A percentile compares a stretch with the other conserved stretches of the same genome.
phyloP scores from a whole-genome alignment of 2,329 filamentous ascomycete species.

The Cladophialophora carrionii region DNA sequence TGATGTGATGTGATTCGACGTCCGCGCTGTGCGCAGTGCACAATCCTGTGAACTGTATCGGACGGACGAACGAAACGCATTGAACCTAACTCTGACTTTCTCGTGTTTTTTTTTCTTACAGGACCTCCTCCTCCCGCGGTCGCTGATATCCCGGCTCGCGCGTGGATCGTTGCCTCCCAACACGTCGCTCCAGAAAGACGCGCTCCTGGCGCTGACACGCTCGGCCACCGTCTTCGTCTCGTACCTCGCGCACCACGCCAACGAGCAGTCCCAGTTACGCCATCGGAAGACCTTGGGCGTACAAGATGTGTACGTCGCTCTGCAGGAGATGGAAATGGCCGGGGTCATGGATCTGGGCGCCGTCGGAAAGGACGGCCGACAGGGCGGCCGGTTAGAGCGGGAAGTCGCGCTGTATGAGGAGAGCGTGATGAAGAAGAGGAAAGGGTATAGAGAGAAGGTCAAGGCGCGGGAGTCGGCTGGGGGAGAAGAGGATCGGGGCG shows the following conservation, averaged over 20 bases:
- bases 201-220: constrained; percentile 65
- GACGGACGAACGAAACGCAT: background rate
- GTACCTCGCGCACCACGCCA: constrained; percentile 58
- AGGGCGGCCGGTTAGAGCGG: constrained; percentile 61
- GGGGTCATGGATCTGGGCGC: constrained; percentile 33
- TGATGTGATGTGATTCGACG: too few relatives aligned
- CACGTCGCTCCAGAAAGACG: constrained; percentile 68
- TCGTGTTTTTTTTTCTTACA: constrained; percentile 38
- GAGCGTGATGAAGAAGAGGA: constrained; percentile 43
- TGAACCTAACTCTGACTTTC: background rate
- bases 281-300: constrained; percentile 66
- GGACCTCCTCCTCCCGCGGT: constrained; percentile 66
- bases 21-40: background rate
- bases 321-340: constrained; percentile 63
- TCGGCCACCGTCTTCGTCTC: constrained; percentile 69
- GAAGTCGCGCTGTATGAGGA: constrained; percentile 58
- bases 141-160: constrained; percentile 63
- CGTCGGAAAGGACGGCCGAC: constrained; percentile 45
- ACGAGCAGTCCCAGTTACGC: constrained; percentile 55
- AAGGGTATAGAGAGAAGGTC: constrained; percentile 43
- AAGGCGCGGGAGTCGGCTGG: constrained; percentile 53
- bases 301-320: constrained; percentile 62
- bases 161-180: constrained; percentile 67
- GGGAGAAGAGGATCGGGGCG: constrained; percentile 62
- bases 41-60: background rate